phyloP scores from a whole-genome alignment of 192 early-diverging fungal species.

The Gaertneriomyces semiglobifer region DNA sequence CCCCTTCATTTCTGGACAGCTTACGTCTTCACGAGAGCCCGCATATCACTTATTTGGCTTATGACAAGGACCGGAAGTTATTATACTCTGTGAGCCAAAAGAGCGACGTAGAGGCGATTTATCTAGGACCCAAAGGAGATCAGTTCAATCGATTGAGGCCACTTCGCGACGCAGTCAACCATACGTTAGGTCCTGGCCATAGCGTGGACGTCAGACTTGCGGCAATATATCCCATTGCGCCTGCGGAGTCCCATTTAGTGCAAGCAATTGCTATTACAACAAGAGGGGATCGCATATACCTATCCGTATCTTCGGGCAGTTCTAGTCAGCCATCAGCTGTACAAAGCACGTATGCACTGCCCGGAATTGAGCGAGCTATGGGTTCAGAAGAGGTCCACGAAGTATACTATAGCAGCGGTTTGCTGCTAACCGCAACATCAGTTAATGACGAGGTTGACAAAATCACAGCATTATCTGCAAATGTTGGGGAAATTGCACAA shows the following conservation, averaged over 20 bases:
- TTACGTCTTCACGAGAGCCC: slow-evolving; percentile 47
- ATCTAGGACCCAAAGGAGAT: slow-evolving; percentile 56
- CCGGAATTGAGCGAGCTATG: slow-evolving; percentile 51
- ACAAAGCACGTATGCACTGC: slow-evolving; percentile 65
- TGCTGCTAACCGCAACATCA: slow-evolving; percentile 63
- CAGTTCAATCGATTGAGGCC: slow-evolving; percentile 49
- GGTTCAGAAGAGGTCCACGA: slow-evolving; percentile 56
- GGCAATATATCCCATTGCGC: slow-evolving; percentile 24
- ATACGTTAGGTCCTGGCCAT: slow-evolving; percentile 7
- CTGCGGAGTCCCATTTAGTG: slow-evolving; percentile 40
- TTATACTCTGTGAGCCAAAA: slow-evolving; percentile 70
- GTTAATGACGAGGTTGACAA: slow-evolving; percentile 68
- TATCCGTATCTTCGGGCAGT: not conserved
- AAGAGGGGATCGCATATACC: slow-evolving; percentile 47
- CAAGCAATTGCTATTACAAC: slow-evolving; percentile 77
- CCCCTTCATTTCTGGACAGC: slow-evolving; percentile 54
- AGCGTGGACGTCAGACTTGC: slow-evolving; percentile 47
- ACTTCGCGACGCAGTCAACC: slow-evolving; percentile 5
- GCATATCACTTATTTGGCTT: slow-evolving; percentile 49
- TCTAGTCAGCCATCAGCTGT: slow-evolving; percentile 48
- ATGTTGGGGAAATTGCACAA: slow-evolving; percentile 49
- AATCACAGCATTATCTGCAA: slow-evolving; percentile 58
- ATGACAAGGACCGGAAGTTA: slow-evolving; percentile 64
- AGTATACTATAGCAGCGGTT: slow-evolving; percentile 63
- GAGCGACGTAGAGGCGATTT: slow-evolving; percentile 68